phyloP scores from a whole-genome alignment of 371 early-diverging fungal species.

The Blakeslea trispora region DNA sequence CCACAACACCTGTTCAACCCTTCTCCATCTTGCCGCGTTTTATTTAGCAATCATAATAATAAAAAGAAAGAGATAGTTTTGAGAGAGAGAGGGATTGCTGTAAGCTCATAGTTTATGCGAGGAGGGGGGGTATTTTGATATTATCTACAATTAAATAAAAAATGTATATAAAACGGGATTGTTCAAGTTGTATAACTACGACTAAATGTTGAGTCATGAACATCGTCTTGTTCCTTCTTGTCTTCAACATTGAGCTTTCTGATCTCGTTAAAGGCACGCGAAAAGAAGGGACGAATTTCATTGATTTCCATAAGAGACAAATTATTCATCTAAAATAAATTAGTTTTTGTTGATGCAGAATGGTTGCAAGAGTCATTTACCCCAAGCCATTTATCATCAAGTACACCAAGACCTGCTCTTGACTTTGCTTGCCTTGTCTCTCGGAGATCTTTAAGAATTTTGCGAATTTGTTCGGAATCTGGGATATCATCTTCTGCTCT shows the following conservation, averaged over 20 bases:
- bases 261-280: conserved; percentile 73
- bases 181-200: not conserved
- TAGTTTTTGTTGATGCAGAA: no score
- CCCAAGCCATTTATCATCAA: conserved; percentile 72
- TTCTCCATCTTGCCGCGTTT: conserved; percentile 57
- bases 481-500: conserved; percentile 85
- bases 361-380: conserved; percentile 30
- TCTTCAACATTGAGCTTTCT: conserved; percentile 43
- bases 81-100: no score
- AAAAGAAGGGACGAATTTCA: conserved; percentile 86
- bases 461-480: conserved; percentile 67
- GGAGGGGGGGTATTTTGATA: not conserved
- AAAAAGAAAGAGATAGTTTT: no score
- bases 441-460: conserved; percentile 78
- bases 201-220: not conserved
- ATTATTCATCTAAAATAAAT: conserved; percentile 70
- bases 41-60: conserved; percentile 24
- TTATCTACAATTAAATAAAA: not conserved
- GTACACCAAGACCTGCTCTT: conserved; percentile 63
- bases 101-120: not conserved
- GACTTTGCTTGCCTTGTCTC: conserved; percentile 86
- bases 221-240: not conserved
- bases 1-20: conserved; percentile 63
- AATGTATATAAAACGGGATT: not conserved
- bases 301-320: conserved; percentile 86